Evolutionary conservation across 768 basidiomycete genomes (phyloP), one percentile per base, ranked within the genome.

Genomic region (Leccinum uliginosum): DNA sequence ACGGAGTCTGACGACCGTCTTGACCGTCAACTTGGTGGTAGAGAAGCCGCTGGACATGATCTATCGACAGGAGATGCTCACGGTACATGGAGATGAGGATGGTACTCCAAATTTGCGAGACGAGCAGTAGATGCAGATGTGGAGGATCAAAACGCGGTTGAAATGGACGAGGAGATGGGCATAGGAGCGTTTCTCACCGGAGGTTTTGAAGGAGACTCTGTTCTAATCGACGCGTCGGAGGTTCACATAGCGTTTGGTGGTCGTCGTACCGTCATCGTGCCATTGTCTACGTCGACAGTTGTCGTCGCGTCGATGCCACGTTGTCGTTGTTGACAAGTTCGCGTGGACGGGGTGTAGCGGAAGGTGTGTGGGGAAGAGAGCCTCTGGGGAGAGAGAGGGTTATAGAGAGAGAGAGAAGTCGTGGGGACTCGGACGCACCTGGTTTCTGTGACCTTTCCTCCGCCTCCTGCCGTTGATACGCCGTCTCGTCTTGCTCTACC

Each of bases 61-160:
- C 93, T 67, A 99, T 99, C 60, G 93, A 96, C 38, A 99, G 79
- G 50, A 99, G 78, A 75, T 99, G 97, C 68, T 99, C 97, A 65
- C 97, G 87, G 74, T 99, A 99, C 97, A 99, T 99, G 54, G 96
- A 98, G 60, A 99, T 99, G 73, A 99, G 96, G 74, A 98, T 81
- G 46, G 97, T 97, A 72, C 98, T 99, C 97, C 97, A 99, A 29
- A 99, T 88, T 75, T 99, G 97, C 19, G 95, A 98, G 40, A 99
- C 97, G 29, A 99, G 83, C 54, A 99, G 78, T 86, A 98, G 52
- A 96, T 74, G 9, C 93, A 82, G 57, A 99, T 79, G 69, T 99
- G 97, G 55, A 96, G 79, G 65, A 99, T 93, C 97, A 96, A 99
- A 67, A 99, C 82, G 40, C 97, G 93, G 74, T 99, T 99, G 78